Evolutionary conservation across 495 filamentous ascomycete genomes (phyloP).

Genomic region (Hypoxylon lenormandii): DNA sequence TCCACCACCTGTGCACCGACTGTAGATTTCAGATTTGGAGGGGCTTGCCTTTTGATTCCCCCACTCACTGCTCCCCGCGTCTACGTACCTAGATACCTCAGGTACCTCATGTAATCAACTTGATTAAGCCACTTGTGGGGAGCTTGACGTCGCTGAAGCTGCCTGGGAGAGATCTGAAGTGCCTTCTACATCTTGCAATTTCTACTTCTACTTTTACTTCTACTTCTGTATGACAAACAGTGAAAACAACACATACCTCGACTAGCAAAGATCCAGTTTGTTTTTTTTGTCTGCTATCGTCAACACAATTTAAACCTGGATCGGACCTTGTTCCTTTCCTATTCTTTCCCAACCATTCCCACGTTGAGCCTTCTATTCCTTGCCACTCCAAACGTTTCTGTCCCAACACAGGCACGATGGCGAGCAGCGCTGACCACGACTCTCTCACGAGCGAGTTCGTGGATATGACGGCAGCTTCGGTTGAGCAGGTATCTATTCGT

Average conservation of each 20-base stretch:
- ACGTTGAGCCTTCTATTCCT: slow-evolving; percentile 3
- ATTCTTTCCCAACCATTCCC: too few species aligned
- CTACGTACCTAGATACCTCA: slow-evolving; percentile 12
- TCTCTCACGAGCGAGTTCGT: slow-evolving; percentile 78
- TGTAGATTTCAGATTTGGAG: too few species aligned
- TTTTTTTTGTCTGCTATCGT: background rate
- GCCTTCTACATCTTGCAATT: background rate
- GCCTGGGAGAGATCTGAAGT: slow-evolving; percentile 34
- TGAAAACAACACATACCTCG: background rate
- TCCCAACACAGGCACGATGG: slow-evolving; percentile 57
- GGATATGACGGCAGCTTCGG: slow-evolving; percentile 72
- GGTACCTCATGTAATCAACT: slow-evolving; percentile 6
- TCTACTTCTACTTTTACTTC: background rate
- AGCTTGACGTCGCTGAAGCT: slow-evolving; percentile 51
- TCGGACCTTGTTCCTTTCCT: background rate
- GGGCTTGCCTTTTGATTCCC: too few species aligned
- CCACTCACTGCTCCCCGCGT: slow-evolving; percentile 13
- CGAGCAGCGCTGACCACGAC: slow-evolving; percentile 67
- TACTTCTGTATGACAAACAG: background rate
- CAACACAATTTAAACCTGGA: background rate
- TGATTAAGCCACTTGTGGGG: slow-evolving; percentile 33
- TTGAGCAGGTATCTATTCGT: slow-evolving; percentile 70
- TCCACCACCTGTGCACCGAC: too few species aligned
- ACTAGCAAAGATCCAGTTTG: background rate
- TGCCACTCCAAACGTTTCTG: background rate